Conservation (phyloP, 352 stramenopile species). For the Phytophthora cactorum region DNA sequence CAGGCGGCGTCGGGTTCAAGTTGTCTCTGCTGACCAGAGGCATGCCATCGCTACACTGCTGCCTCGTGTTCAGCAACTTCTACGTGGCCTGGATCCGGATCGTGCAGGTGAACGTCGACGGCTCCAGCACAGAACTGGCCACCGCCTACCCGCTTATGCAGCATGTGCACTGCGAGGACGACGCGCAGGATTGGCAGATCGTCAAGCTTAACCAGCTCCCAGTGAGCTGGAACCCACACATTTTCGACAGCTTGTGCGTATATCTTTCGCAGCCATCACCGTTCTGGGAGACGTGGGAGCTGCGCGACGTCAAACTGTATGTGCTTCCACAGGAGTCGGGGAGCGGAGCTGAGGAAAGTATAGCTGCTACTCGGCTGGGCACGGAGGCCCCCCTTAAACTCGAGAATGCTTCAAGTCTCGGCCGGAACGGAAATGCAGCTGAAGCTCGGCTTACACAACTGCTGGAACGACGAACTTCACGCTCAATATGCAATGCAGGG, state of each 20-base stretch:
- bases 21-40: conserved; percentile 41
- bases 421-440: conserved; percentile 7
- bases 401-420: conserved; percentile 7
- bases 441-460: conserved; percentile 24
- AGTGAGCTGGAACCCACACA: conserved; percentile 36
- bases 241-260: conserved; percentile 52
- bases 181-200: conserved; percentile 75
- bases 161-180: conserved; percentile 65
- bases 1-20: conserved; percentile 48
- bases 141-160: conserved; percentile 57
- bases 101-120: conserved; percentile 55
- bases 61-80: conserved; percentile 73
- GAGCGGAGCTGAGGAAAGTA: neutral
- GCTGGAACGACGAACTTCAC: conserved; percentile 19
- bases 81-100: conserved; percentile 65
- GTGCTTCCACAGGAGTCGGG: conserved; percentile 13
- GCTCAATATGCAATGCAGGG: neutral
- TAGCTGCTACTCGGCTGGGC: neutral
- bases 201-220: conserved; percentile 59
- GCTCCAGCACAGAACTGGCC: conserved; percentile 47
- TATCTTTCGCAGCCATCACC: conserved; percentile 68
- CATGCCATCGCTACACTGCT: conserved; percentile 23
- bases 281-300: conserved; percentile 64
- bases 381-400: conserved; percentile 1
- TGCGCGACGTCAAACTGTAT: conserved; percentile 61